These are phyloP conservation scores for Diplotaxis tenuifolia DNA, from an alignment of 345 rosid species.

Conservation along the genomic window DNA sequence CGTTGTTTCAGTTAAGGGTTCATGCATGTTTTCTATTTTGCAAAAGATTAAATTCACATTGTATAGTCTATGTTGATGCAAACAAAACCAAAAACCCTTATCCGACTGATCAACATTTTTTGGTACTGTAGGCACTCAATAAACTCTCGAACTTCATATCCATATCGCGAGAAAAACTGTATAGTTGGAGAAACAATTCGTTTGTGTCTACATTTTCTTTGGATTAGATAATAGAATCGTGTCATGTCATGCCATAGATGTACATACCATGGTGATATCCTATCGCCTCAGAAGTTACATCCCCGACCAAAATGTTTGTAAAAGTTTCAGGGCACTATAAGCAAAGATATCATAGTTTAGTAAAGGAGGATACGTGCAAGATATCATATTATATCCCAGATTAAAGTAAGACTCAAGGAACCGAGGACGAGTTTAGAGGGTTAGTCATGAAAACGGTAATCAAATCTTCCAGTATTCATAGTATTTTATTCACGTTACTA, in stretches of 20 bases:
- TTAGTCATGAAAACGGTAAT: not conserved
- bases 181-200: no score
- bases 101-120: not conserved
- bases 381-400: not conserved
- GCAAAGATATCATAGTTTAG: constrained; percentile 12
- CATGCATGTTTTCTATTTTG: not conserved
- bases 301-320: not conserved
- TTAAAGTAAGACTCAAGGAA: not conserved
- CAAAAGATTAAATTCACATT: not conserved
- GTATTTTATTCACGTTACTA: not conserved
- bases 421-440: not conserved
- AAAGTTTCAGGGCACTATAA: not conserved
- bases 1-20: not conserved
- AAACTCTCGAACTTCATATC: no score
- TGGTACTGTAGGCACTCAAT: no score
- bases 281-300: not conserved
- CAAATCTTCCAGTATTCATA: not conserved
- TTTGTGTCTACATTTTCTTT: not conserved
- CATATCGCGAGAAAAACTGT: no score
- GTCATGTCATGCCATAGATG: not conserved
- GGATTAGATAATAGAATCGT: not conserved
- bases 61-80: not conserved
- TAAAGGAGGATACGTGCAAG: not conserved
- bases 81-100: not conserved
- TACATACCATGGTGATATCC: not conserved